phyloP scores from a whole-genome alignment of 805 yeast genomes.

The Kazachstania kunashirensis region DNA sequence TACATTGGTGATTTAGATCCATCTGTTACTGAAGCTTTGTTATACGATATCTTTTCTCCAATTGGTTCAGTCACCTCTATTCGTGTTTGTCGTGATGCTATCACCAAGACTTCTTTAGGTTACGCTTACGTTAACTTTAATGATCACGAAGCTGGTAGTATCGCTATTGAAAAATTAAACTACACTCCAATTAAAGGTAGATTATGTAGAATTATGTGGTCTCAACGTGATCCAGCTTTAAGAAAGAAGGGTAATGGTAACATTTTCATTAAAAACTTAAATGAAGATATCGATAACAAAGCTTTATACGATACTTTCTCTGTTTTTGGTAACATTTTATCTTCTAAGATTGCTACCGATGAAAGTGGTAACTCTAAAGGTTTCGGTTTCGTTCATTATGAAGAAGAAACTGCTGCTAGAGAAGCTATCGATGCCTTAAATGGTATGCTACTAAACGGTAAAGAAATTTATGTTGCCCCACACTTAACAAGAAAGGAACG shows the following conservation, averaged over 20 bases:
- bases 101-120: slow-evolving; percentile 92
- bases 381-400: slow-evolving; percentile 96
- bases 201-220: slow-evolving; percentile 99
- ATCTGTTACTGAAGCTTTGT: slow-evolving; percentile 83
- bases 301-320: slow-evolving; percentile 96
- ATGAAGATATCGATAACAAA: slow-evolving; percentile 97
- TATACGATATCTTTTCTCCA: slow-evolving; percentile 89
- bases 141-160: slow-evolving; percentile 80
- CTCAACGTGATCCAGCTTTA: slow-evolving; percentile 94
- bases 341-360: slow-evolving; percentile 96
- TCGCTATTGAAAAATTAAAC: slow-evolving; percentile 91
- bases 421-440: slow-evolving; percentile 95
- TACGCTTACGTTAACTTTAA: slow-evolving; percentile 97
- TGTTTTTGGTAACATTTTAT: slow-evolving; percentile 89
- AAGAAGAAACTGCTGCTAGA: slow-evolving; percentile 81
- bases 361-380: slow-evolving; percentile 87
- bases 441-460: slow-evolving; percentile 96
- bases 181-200: slow-evolving; percentile 88
- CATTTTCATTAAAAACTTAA: slow-evolving; percentile 95
- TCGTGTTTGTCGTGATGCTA: slow-evolving; percentile 98
- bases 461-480: slow-evolving; percentile 90
- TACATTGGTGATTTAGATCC: slow-evolving; percentile 97
- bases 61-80: slow-evolving; percentile 93
- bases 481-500: slow-evolving; percentile 91
- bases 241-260: slow-evolving; percentile 95